Percentiles rank a stretch among this genome's conserved stretches.
Evolutionary conservation across 306 rosid genomes (phyloP).

Genomic region (peach (Prunus persica)): DNA sequence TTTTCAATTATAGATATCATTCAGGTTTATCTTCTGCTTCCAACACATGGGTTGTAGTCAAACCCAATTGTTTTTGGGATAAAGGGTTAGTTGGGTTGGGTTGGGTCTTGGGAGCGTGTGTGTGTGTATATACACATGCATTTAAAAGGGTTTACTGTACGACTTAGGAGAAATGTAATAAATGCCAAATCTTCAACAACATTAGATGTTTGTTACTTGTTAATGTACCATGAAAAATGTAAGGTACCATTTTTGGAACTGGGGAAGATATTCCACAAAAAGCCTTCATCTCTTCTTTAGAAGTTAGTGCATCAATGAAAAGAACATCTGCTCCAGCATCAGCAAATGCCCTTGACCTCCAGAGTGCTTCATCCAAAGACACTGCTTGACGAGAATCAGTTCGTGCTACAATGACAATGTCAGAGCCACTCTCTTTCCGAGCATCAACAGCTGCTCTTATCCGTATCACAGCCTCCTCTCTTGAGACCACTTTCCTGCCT

Average conservation of each 20-base stretch:
- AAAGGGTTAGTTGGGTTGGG: too few species aligned
- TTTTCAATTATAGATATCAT: not conserved
- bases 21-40: not conserved
- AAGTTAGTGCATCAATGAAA: slow-evolving; percentile 75
- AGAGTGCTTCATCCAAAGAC: slow-evolving; percentile 68
- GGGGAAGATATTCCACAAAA: slow-evolving; percentile 70
- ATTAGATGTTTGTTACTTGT: not conserved
- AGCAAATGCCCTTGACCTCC: slow-evolving; percentile 70
- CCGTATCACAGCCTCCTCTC: slow-evolving; percentile 77
- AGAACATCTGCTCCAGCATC: slow-evolving; percentile 97
- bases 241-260: slow-evolving; percentile 73
- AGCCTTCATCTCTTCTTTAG: slow-evolving; percentile 81
- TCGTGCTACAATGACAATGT: slow-evolving; percentile 81
- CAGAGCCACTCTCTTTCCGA: slow-evolving; percentile 76
- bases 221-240: not conserved
- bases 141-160: too few species aligned
- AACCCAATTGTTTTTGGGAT: not conserved
- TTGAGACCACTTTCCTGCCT: slow-evolving; percentile 73
- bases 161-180: not conserved
- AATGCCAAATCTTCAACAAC: not conserved
- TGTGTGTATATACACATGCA: too few species aligned
- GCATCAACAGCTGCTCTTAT: slow-evolving; percentile 85
- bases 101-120: too few species aligned
- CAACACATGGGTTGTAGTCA: not conserved
- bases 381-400: slow-evolving; percentile 90